Base-by-base conservation (phyloP, 108 stramenopile species). In the Conticribra guillardii region DNA sequence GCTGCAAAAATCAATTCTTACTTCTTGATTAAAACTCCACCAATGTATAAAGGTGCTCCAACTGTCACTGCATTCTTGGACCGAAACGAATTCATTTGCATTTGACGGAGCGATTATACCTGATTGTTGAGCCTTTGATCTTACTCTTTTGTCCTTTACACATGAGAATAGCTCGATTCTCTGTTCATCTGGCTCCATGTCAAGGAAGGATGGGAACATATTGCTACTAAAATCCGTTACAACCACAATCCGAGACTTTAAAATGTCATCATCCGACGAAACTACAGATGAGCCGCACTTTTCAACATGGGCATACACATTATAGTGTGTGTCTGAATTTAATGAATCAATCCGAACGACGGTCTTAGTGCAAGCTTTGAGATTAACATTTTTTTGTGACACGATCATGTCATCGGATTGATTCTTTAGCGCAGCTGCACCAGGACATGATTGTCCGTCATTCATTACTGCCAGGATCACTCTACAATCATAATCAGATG, bases 31-130 rank as follows among this genome's bases (percentile, higher is more conserved):
- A 0, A 32, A 0, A 21, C 22, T 11, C 64, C 64, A 65, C 64
- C 64, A 65, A 27, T 23, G n/a, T 11, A 65, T 53, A 49, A 65
- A 65, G 15, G 3, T 27, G 8, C 16, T 4, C 64, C 64, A 65
- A 7, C 34, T 33, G 0, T 32, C 31, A 18, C 33, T 50, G 51
- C 64, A 51, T 65, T 52, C 64, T 8, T 34, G 19, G 0, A 53
- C n/a, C 0, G 50, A 18, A 53, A 52, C 32, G 32, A 32, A 23
- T 31, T 2, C 18, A 37, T 33, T 19, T 1, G 9, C 16, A 27
- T 65, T n/a, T 9, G 18, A 4, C 0, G 64, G 64, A 7, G 52
- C 19, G 0, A 51, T 22, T 4, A 41, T 11, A 5, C 37, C 37
- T 9, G 37, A 5, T 41, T 41, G 5, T 11, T 30, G 50, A 18